phyloP scores from a whole-genome alignment of 805 yeast genomes.

The Hanseniaspora mollemarum region DNA sequence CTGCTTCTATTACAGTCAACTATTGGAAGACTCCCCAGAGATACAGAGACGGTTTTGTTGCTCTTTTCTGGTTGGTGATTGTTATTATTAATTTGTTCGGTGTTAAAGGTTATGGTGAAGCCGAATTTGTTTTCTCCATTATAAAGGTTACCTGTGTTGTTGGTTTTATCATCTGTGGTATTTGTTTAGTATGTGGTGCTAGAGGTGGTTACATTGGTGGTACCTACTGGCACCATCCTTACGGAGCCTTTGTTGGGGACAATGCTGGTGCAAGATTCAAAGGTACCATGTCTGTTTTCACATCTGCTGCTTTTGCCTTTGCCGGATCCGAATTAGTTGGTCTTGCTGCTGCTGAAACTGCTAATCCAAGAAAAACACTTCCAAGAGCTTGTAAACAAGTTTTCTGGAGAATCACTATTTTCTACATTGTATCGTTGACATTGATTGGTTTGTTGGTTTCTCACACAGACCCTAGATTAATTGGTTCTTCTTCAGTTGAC shows the following conservation, averaged over 20 bases:
- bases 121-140: conserved; percentile 41
- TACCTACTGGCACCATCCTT: conserved; percentile 40
- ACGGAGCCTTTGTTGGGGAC: conserved; percentile 45
- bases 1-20: conserved; percentile 43
- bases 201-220: conserved; percentile 40
- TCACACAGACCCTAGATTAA: conserved; percentile 33
- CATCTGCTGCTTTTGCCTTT: conserved; percentile 46
- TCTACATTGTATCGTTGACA: conserved; percentile 36
- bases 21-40: conserved; percentile 39
- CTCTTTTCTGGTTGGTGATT: conserved; percentile 40
- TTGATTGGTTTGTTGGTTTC: conserved; percentile 41
- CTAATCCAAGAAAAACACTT: conserved; percentile 37
- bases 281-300: conserved; percentile 44
- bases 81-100: conserved; percentile 42
- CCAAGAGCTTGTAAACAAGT: conserved; percentile 47
- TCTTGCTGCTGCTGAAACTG: conserved; percentile 40
- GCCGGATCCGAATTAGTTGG: conserved; percentile 46
- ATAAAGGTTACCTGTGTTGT: conserved; percentile 40
- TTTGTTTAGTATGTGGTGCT: conserved; percentile 40
- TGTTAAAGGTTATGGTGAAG: conserved; percentile 45
- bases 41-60: conserved; percentile 41
- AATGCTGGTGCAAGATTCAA: conserved; percentile 34
- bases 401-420: conserved; percentile 44
- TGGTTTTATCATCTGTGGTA: conserved; percentile 46
- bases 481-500: conserved; percentile 41